Base-by-base conservation (phyloP, 352 stramenopile species). In the Pythium sukuiense region DNA sequence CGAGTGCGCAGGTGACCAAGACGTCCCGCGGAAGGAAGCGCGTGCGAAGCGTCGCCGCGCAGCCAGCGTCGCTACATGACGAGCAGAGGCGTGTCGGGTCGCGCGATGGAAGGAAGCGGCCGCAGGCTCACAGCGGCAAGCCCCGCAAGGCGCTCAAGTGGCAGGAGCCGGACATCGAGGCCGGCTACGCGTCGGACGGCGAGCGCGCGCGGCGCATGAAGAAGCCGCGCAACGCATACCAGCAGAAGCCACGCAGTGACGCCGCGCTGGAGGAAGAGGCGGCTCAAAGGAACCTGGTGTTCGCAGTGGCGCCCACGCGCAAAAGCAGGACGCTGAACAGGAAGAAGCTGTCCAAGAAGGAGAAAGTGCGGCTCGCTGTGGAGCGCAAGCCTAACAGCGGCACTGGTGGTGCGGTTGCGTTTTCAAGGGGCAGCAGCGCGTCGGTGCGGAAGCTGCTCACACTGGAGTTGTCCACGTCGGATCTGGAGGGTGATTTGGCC, bases 401-500 rank as follows among this genome's bases (percentile, higher is more conserved):
- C 37, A 24, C 20, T 24, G 20, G 52, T 43, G 37, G 24, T 3
- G 16, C 11, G 27, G 27, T 41, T 14, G 43, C 9, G 16, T 58
- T 58, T 27, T 30, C 16, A 6, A 41, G 33, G 2, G 54, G 53
- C 41, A 58, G 41, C 14, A 61, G 49, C 29, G 39, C 50, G 26
- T 54, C 60, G 0, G 39, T 60, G 24, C 37, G 35, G 9, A 66
- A 59, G 61, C 29, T 59, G 32, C 54, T 70, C 16, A 26, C 50
- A 53, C 66, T 69, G 41, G 49, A 48, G 2, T 43, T 65, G 35
- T 41, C 71, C 11, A 24, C 18, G 2, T 50, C 45, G 0, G 55
- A 65, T 32, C 74, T 91, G 48, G 76, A 86, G 12, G 52, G 48
- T 0, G 79, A 91, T 37, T 67, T 91, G n/a, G 69, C 46, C 41